phyloP scores from a whole-genome alignment of 352 stramenopile species.

The Pythium chondricola region DNA sequence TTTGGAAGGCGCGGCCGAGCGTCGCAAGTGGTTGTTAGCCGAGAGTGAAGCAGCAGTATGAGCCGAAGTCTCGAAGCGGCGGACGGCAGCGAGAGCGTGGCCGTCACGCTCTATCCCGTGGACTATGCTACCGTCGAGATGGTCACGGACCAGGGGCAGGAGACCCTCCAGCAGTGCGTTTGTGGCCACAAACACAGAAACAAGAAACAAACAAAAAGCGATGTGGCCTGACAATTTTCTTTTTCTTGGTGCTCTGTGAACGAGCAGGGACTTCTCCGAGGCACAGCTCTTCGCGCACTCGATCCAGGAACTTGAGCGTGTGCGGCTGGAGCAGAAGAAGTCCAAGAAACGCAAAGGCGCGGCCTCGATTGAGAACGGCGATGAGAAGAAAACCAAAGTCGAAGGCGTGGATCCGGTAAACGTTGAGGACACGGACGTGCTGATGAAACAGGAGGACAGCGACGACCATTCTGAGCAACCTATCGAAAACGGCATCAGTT shows the following conservation, averaged over 20 bases:
- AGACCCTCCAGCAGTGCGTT: slow-evolving; percentile 74
- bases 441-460: slow-evolving; percentile 7
- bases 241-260: slow-evolving; percentile 2
- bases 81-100: slow-evolving; percentile 36
- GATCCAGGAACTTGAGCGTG: slow-evolving; percentile 74
- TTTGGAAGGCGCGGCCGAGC: slow-evolving; percentile 15
- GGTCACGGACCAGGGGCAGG: slow-evolving; percentile 69
- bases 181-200: neutral
- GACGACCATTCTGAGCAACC: neutral
- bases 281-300: slow-evolving; percentile 78
- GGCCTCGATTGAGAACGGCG: slow-evolving; percentile 9
- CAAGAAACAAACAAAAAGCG: neutral
- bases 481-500: slow-evolving; percentile 15
- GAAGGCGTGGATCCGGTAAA: neutral
- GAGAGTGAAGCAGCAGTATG: slow-evolving; percentile 1
- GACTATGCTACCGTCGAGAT: slow-evolving; percentile 78
- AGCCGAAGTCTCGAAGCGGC: slow-evolving; percentile 38
- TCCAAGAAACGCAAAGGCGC: slow-evolving; percentile 35
- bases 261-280: slow-evolving; percentile 70
- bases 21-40: slow-evolving; percentile 1
- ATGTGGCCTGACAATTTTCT: neutral
- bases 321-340: slow-evolving; percentile 52
- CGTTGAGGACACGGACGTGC: slow-evolving; percentile 2
- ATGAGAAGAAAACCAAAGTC: slow-evolving; percentile 18
- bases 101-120: slow-evolving; percentile 72